Evolutionary conservation across 805 yeast genomes (phyloP), one percentile per base, ranked within the genome.

Genomic region (Alloascoidea africana): DNA sequence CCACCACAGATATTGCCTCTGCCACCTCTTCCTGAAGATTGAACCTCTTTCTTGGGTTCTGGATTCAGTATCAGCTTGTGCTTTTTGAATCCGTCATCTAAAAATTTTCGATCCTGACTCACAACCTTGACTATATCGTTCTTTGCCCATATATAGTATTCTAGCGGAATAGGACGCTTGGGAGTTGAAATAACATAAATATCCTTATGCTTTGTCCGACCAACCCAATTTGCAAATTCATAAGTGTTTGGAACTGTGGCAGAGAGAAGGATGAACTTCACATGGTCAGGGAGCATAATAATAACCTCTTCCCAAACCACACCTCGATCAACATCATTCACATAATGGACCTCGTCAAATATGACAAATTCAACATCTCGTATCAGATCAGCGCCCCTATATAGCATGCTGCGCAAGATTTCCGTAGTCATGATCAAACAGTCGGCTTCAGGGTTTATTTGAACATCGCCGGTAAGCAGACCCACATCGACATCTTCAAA

Each of bases 251-350:
- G 98, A 4, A 91, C 97, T 0, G 99, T 91, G 3, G 99, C 99
- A 8, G 96, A 84, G 32, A 91, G 64, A 32, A 91, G 62, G 44
- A 91, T 85, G 48, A 83, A 81, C 51, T 89, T 89, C 41, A 91
- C 91, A 53, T 91, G 96, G 45, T 87, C 96, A 0, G 98, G 98
- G 23, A 91, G 63, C 94, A 91, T 85, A 47, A 91, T 91, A 43
- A 91, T 91, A 16, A 91, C 96, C 59, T 91, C 98, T 61, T 91
- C 98, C 98, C 98, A 91, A 3, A 91, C 98, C 11, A 91, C 98
- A 51, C 98, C 98, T 56, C 98, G 74, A 50, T 85, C 95, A 41
- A 84, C 78, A 60, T 91, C 98, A 55, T 91, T 91, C 44, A 91
- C 96, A 53, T 91, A 91, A 58, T 91, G 98, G 2, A 91, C 98